Evolutionary conservation across 1,139 yeast genomes (phyloP).

Genomic region (Taphrina wiesneri): DNA sequence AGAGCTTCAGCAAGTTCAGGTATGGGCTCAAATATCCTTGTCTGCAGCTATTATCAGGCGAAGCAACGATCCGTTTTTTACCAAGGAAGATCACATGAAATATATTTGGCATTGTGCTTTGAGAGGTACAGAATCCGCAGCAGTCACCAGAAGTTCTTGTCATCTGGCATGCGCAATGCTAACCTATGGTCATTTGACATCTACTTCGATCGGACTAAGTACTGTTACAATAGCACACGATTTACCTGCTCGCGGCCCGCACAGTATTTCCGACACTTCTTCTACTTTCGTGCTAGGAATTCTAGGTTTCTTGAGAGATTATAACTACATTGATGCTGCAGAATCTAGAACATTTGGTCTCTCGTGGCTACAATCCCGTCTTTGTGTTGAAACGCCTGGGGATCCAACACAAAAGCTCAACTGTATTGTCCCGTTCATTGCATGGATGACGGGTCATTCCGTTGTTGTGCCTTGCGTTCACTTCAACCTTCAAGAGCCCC

Average conservation of each 20-base stretch:
- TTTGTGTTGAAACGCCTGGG: neutral
- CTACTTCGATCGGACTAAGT: neutral
- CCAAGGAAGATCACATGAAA: neutral
- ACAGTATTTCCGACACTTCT: neutral
- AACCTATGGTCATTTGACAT: neutral
- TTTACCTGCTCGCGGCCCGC: neutral
- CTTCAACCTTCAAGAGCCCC: too few relatives aligned
- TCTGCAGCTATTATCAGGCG: neutral
- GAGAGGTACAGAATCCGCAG: neutral
- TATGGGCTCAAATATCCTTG: constrained; percentile 1
- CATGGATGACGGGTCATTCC: too few relatives aligned
- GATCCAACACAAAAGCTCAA: neutral
- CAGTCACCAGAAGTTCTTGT: neutral
- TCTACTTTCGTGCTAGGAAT: neutral
- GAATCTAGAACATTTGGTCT: neutral
- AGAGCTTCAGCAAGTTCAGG: neutral
- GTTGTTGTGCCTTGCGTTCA: too few relatives aligned
- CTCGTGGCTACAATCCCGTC: neutral
- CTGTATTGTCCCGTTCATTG: neutral
- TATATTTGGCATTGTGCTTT: neutral
- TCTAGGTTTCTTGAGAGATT: neutral
- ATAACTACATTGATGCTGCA: neutral
- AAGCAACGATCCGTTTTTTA: neutral
- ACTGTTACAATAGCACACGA: neutral
- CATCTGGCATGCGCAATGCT: neutral